phyloP scores from a whole-genome alignment of 2,329 filamentous ascomycete genomes.

The Fusarium redolens region DNA sequence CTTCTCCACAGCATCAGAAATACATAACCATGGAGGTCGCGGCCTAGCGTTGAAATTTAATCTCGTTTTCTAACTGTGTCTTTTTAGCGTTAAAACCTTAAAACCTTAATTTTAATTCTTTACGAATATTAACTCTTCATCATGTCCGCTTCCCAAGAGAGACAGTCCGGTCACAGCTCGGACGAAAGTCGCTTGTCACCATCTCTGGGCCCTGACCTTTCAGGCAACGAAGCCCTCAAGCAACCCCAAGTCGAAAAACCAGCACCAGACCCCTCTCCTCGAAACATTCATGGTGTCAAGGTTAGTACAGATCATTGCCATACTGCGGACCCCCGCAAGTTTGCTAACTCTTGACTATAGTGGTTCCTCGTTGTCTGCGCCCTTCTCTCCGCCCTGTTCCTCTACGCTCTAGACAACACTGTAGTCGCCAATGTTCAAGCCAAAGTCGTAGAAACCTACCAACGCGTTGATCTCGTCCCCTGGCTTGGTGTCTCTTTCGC shows the following conservation, averaged over 20 bases:
- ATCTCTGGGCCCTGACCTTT: not conserved
- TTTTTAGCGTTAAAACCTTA: not conserved
- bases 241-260: not conserved
- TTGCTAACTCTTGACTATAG: not conserved
- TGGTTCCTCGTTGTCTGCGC: constrained; percentile 16
- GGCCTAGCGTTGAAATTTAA: accelerated
- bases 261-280: not conserved
- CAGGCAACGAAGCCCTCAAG: not conserved
- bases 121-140: accelerated
- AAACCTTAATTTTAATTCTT: not conserved
- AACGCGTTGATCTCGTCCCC: constrained; percentile 23
- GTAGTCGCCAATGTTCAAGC: constrained; percentile 38
- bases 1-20: not conserved
- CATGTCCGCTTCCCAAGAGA: not conserved
- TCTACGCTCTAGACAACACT: constrained; percentile 32
- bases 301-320: not conserved
- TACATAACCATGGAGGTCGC: not conserved
- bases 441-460: constrained; percentile 20
- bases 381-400: constrained; percentile 3
- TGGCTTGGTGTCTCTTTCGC: constrained; percentile 43
- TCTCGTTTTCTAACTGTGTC: accelerated
- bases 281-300: not conserved
- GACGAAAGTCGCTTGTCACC: not conserved
- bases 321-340: no score
- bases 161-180: not conserved